Evolutionary conservation across 106 monocot genomes (phyloP).

Genomic region (Gastrodia elata): DNA sequence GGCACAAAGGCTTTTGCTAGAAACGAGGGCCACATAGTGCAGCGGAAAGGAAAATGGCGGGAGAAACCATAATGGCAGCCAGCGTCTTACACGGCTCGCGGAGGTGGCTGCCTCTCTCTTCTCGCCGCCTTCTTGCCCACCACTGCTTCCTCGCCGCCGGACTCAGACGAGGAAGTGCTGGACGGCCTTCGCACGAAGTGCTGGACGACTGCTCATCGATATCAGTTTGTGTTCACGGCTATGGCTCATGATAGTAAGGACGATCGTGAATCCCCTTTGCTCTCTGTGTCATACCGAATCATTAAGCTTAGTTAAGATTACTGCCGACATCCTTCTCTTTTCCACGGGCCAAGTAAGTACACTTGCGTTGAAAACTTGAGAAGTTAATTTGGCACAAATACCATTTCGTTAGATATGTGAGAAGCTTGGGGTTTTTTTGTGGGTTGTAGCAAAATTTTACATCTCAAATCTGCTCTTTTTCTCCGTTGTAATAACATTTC

Average conservation of each 20-base stretch:
- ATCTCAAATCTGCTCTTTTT: too few relatives aligned
- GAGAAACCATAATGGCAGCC: slow-evolving; percentile 5
- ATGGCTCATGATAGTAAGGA: neutral
- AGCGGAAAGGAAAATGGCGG: neutral
- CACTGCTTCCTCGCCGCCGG: neutral
- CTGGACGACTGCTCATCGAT: neutral
- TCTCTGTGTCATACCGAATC: neutral
- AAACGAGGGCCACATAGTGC: neutral
- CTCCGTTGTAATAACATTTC: too few relatives aligned
- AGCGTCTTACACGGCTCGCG: neutral
- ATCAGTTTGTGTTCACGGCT: neutral
- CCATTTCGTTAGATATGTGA: too few relatives aligned
- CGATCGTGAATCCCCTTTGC: neutral
- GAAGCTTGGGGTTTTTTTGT: too few relatives aligned
- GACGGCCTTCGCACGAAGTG: slow-evolving; percentile 1
- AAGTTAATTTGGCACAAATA: too few relatives aligned
- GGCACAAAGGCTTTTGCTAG: neutral
- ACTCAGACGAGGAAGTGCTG: neutral
- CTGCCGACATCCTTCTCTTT: too few relatives aligned
- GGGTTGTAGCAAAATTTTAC: too few relatives aligned
- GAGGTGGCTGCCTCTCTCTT: neutral
- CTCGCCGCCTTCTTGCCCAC: neutral
- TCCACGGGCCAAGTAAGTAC: too few relatives aligned
- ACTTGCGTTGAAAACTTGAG: too few relatives aligned
- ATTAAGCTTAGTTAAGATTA: too few relatives aligned